A percentile compares a stretch with the other conserved stretches of the same genome.
Conservation (phyloP, 495 filamentous ascomycete species). For the Hypomontagnella submonticulosa region DNA sequence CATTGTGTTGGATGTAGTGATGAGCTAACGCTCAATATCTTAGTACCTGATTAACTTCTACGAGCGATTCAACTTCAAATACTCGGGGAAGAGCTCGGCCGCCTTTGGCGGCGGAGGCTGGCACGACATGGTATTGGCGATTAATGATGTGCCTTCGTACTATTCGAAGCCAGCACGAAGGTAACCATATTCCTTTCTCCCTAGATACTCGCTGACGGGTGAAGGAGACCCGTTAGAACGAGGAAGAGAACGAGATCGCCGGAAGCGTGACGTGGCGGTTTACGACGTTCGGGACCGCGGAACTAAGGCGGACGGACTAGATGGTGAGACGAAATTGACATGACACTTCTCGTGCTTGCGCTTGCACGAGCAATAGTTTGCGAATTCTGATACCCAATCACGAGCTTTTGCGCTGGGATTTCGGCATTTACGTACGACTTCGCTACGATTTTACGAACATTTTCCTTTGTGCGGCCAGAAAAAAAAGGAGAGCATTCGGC, state of each 20-base stretch:
- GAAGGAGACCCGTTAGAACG: background rate
- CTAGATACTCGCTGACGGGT: background rate
- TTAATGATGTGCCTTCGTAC: slow-evolving; percentile 15
- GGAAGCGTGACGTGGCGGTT: slow-evolving; percentile 11
- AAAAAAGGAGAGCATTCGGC: background rate
- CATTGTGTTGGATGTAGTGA: background rate
- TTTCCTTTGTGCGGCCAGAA: background rate
- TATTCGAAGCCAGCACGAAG: background rate
- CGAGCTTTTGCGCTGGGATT: slow-evolving; percentile 2
- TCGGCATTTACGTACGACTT: slow-evolving; percentile 25
- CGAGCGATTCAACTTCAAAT: slow-evolving; percentile 76
- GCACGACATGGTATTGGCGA: slow-evolving; percentile 70
- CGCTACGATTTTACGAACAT: slow-evolving; percentile 14
- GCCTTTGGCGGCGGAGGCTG: slow-evolving; percentile 82
- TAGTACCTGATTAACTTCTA: slow-evolving; percentile 77
- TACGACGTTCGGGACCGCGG: background rate
- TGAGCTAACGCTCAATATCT: slow-evolving; percentile 7
- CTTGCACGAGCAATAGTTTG: slow-evolving; percentile 33
- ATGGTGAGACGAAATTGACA: slow-evolving; percentile 22
- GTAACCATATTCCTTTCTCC: background rate
- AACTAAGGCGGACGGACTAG: background rate
- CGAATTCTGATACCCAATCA: slow-evolving; percentile 39
- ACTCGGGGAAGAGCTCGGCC: slow-evolving; percentile 70
- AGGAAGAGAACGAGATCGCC: no score
- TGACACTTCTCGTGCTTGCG: slow-evolving; percentile 3